Base-by-base conservation (phyloP, 306 rosid genomes). In the Hylodesmum podocarpum region DNA sequence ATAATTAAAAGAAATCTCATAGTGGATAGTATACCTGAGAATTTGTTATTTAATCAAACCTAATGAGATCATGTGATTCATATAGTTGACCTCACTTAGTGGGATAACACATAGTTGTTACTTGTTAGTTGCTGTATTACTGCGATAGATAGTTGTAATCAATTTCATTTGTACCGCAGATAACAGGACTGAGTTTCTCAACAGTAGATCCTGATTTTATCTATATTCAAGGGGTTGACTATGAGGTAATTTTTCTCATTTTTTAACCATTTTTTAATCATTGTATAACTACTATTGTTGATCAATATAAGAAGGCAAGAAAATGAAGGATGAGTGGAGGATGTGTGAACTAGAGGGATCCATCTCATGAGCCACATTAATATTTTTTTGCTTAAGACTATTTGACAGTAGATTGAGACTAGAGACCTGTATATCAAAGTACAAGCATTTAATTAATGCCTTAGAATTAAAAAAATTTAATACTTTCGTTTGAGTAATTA, bases 161-260 rank as follows among this genome's bases (percentile, higher is more conserved):
- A 40, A 40, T 47, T 47, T 78, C 47, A 36, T 69, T 78, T 15
- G 27, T 49, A 50, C 79, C 72, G 89, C 90, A 94, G 97, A 94
- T 94, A 83, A 94, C 96, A 6, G 93, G 97, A 27, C 86, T 94
- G 80, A 72, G 88, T 69, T 91, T 94, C 88, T 91, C 98, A 54
- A 66, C 97, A 36, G 34, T 86, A 71, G 88, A 94, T 75, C 85
- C 97, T 33, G 85, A 87, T 68, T 84, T 80, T 78, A 90, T 94
- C 69, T 91, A 91, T 74, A 29, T 91, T 63, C 98, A 94, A 85
- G 98, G 98, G 72, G 84, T 94, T 80, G 98, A 91, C 84, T 85
- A 91, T 70, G 97, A 94, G 98, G 98, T 91, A 74, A 77, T 59
- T 66, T 3, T 27, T 58, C 18, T 58, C 66, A 28, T 58, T 43